Conservation (phyloP, 441 rosid genomes). For the Jatropha podagrica region DNA sequence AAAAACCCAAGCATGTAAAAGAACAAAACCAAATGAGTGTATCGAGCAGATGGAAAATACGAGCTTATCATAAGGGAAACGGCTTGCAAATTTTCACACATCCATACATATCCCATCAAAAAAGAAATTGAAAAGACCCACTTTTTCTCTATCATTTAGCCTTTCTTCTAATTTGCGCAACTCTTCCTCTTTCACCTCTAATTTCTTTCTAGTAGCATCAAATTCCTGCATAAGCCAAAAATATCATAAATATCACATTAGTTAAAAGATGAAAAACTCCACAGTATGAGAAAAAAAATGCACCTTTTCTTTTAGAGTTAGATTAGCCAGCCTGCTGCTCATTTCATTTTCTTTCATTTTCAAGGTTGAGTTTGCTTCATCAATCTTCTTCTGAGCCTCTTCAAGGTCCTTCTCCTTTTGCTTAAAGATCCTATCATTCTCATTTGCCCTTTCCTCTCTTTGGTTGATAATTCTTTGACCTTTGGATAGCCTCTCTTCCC, state of each 20-base stretch:
- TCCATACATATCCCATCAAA: background rate
- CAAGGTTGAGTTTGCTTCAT: constrained; percentile 55
- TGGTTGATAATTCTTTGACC: constrained; percentile 70
- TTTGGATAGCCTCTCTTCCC: constrained; percentile 87
- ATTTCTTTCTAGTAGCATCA: constrained; percentile 49
- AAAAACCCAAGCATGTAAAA: background rate
- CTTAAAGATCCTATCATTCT: constrained; percentile 62
- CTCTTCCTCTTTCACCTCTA: constrained; percentile 69
- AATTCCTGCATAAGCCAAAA: constrained; percentile 52
- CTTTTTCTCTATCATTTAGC: constrained; percentile 81
- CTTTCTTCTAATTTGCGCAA: constrained; percentile 62
- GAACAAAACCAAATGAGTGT: background rate
- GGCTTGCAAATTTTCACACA: background rate
- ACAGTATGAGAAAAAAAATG: constrained; percentile 30
- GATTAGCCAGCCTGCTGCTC: constrained; percentile 52
- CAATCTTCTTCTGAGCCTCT: constrained; percentile 71
- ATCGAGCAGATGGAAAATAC: background rate
- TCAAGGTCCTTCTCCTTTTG: constrained; percentile 83
- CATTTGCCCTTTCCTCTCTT: constrained; percentile 94
- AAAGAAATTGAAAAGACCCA: constrained; percentile 30
- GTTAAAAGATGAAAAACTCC: constrained; percentile 1
- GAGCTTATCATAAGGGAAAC: background rate
- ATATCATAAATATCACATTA: constrained; percentile 13
- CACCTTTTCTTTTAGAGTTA: constrained; percentile 61
- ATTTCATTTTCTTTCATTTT: constrained; percentile 71